Base-by-base conservation (phyloP, 148 eudicot genomes). In the Rhododendron kiyosumense region DNA sequence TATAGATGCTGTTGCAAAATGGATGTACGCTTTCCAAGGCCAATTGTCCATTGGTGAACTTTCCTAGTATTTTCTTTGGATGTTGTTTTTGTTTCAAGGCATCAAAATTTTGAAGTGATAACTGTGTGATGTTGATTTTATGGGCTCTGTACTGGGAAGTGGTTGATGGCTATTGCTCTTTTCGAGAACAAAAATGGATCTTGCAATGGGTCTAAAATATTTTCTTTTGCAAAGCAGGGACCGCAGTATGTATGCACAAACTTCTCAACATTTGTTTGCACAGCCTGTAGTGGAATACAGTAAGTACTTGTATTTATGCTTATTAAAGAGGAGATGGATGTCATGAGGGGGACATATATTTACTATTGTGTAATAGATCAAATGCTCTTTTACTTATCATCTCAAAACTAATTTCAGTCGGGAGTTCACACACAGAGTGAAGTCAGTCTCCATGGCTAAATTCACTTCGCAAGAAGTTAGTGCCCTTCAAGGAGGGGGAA, bases 401-500 rank as follows among this genome's bases (percentile, higher is more conserved):
- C 79, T 73, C 79, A 48, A 71, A 75, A 57, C 81, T 88, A n/a
- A 18, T 38, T 88, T 77, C 95, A 97, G 99, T 84, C 99, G 99
- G 73, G 99, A 97, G 89, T 97, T 97, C 90, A 94, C 99, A 26
- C 98, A 97, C 88, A 92, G 98, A 88, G 96, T 97, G 52, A 97
- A 97, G 85, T 97, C 99, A 77, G 93, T 97, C 45, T 97, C 99
- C 38, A 93, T 97, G 99, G 96, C 99, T 85, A 97, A 97, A 89
- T 97, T 97, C 88, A 93, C 98, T 85, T 89, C 92, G 15, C 99
- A 94, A 90, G 99, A 97, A 94, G 94, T 95, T 86, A 91, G 93
- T 91, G 91, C 98, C 41, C 99, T 97, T 86, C 98, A 95, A 90
- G 93, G 92, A 86, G 98, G 98, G 84, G 99, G 98, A 83, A 97